phyloP scores from a whole-genome alignment of 2,329 filamentous ascomycete species.

The Daldinia sp. region DNA sequence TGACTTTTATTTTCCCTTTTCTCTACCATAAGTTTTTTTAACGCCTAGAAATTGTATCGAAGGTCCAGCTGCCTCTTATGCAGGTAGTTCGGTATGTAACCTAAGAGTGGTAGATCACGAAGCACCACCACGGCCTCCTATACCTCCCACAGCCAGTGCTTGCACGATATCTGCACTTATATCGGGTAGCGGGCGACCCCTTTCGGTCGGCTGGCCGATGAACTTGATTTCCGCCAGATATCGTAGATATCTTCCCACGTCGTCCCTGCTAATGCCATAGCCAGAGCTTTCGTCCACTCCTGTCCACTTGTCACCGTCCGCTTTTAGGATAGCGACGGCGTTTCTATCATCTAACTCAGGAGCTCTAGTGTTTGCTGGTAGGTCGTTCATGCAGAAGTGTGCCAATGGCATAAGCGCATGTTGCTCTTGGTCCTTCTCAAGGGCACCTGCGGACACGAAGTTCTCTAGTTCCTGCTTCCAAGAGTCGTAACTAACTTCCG shows the following conservation, averaged over 20 bases:
- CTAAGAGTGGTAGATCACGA: constrained; percentile 20
- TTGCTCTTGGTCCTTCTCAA: constrained; percentile 71
- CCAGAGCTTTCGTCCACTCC: constrained; percentile 68
- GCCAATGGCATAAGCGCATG: constrained; percentile 77
- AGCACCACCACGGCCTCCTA: constrained; percentile 48
- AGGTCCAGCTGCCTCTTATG: background rate
- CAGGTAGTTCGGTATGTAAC: background rate
- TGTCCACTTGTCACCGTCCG: constrained; percentile 71
- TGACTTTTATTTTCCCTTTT: constrained; percentile 29
- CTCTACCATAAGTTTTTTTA: constrained; percentile 12
- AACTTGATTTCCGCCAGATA: constrained; percentile 74
- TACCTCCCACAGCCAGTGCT: constrained; percentile 43
- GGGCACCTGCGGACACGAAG: constrained; percentile 71
- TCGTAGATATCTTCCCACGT: constrained; percentile 72
- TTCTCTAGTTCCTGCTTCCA: constrained; percentile 77
- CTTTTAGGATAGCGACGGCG: constrained; percentile 71
- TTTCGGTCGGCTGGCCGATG: constrained; percentile 61
- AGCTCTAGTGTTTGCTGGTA: constrained; percentile 77
- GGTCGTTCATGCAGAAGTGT: constrained; percentile 63
- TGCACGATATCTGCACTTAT: constrained; percentile 47
- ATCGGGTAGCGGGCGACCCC: constrained; percentile 51
- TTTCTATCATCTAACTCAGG: constrained; percentile 81
- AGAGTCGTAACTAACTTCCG: constrained; percentile 73
- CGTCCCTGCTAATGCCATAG: constrained; percentile 69
- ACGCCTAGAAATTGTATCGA: constrained; percentile 16